Conservation (phyloP, 345 rosid species). For the Clausena lansium region DNA sequence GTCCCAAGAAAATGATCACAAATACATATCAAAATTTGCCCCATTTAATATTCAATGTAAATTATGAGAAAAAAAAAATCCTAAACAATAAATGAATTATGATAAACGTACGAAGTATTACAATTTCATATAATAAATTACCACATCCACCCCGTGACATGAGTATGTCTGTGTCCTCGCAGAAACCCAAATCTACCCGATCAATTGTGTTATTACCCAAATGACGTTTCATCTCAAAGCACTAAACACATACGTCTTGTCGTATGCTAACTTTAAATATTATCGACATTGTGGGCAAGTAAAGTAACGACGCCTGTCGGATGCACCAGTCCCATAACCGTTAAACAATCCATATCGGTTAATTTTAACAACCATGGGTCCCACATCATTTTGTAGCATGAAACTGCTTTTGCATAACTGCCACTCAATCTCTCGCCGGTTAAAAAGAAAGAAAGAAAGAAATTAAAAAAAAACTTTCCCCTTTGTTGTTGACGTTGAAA, state of each 20-base stretch:
- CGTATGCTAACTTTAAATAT: background rate
- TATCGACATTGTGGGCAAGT: background rate
- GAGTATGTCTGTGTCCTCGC: too few relatives aligned
- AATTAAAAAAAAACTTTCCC: background rate
- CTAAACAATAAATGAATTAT: too few relatives aligned
- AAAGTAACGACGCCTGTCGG: too few relatives aligned
- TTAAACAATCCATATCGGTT: background rate
- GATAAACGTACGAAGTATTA: too few relatives aligned
- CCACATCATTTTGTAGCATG: background rate
- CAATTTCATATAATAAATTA: too few relatives aligned
- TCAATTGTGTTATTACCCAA: too few relatives aligned
- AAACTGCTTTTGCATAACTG: background rate
- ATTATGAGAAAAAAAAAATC: too few relatives aligned
- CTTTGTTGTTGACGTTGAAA: background rate
- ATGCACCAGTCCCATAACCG: too few relatives aligned
- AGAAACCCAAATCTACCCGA: too few relatives aligned
- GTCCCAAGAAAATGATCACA: background rate
- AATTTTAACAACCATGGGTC: background rate
- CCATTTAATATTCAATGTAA: background rate
- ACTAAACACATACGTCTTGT: background rate
- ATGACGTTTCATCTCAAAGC: background rate
- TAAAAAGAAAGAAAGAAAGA: too few relatives aligned
- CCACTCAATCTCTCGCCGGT: background rate
- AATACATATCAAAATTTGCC: background rate
- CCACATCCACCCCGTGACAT: too few relatives aligned